Percentiles rank a stretch among this genome's conserved stretches.
Evolutionary conservation across 2,329 filamentous ascomycete species (phyloP).

Genomic region (Pseudogymnoascus sp.): DNA sequence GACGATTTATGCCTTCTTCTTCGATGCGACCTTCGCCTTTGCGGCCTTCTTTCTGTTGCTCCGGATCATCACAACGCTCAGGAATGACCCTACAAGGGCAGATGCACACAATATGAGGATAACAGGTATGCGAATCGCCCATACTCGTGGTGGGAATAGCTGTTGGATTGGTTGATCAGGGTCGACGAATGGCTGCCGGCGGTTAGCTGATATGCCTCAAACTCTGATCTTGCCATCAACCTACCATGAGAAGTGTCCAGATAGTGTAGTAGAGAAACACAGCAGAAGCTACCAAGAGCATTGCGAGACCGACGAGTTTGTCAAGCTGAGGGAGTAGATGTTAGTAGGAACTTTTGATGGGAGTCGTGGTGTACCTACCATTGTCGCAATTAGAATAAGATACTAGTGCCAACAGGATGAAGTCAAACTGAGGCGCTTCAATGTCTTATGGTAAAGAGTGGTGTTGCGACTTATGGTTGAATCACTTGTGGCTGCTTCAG

Average conservation of each 20-base stretch:
- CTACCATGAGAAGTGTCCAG: slow-evolving; percentile 96
- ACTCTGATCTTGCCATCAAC: slow-evolving; percentile 57
- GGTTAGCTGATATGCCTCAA: slow-evolving; percentile 13
- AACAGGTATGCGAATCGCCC: slow-evolving; percentile 97
- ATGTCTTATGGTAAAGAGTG: not conserved
- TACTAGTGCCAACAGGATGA: slow-evolving; percentile 1
- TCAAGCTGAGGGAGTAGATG: slow-evolving; percentile 60
- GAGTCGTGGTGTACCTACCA: slow-evolving; percentile 21
- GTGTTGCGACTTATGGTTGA: not conserved
- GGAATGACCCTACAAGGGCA: slow-evolving; percentile 91
- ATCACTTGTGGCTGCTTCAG: not conserved
- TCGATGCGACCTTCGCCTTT: slow-evolving; percentile 84
- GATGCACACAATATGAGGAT: slow-evolving; percentile 88
- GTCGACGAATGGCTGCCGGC: slow-evolving; percentile 84
- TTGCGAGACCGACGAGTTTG: slow-evolving; percentile 70
- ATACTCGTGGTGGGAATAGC: slow-evolving; percentile 93
- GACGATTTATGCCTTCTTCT: slow-evolving; percentile 60
- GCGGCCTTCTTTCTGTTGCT: slow-evolving; percentile 97
- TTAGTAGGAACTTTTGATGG: not conserved
- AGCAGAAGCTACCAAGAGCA: slow-evolving; percentile 65
- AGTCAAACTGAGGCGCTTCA: not conserved
- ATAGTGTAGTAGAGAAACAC: slow-evolving; percentile 90
- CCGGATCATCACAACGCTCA: slow-evolving; percentile 95
- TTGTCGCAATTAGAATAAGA: slow-evolving; percentile 22
- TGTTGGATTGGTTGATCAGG: slow-evolving; percentile 86